Evolutionary conservation across 306 rosid genomes (phyloP).

Genomic region (Castanospermum australe): DNA sequence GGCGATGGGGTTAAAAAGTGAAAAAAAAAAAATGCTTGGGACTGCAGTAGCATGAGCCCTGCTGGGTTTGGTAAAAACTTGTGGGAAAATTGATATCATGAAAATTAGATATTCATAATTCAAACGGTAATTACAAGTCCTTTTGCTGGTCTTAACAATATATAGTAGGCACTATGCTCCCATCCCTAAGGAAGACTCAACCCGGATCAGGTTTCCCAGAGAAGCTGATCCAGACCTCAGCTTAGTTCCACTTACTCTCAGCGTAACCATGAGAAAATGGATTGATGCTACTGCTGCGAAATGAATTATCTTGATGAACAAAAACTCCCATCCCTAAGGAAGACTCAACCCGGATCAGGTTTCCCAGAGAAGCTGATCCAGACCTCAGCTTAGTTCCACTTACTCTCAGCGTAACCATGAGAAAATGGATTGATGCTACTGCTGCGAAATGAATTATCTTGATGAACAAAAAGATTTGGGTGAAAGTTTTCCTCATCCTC

Average conservation of each 20-base stretch:
- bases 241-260: constrained; percentile 22
- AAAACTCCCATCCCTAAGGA: not conserved
- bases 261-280: constrained; percentile 47
- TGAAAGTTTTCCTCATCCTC: constrained; percentile 77
- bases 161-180: not conserved
- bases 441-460: constrained; percentile 28
- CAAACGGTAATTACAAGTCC: constrained; percentile 12
- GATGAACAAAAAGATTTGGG: constrained; percentile 63
- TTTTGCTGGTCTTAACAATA: not conserved
- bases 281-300: constrained; percentile 43
- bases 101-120: not conserved
- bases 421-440: constrained; percentile 55
- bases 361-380: constrained; percentile 43
- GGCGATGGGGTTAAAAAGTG: too few relatives aligned
- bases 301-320: too few relatives aligned
- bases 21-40: too few relatives aligned
- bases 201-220: not conserved
- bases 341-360: not conserved
- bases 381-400: constrained; percentile 41
- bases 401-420: constrained; percentile 20
- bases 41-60: not conserved
- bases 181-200: not conserved
- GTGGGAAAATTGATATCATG: not conserved
- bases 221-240: constrained; percentile 52
- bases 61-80: not conserved